phyloP scores from a whole-genome alignment of 1,284 basidiomycete genomes.

The Malassezia japonica region DNA sequence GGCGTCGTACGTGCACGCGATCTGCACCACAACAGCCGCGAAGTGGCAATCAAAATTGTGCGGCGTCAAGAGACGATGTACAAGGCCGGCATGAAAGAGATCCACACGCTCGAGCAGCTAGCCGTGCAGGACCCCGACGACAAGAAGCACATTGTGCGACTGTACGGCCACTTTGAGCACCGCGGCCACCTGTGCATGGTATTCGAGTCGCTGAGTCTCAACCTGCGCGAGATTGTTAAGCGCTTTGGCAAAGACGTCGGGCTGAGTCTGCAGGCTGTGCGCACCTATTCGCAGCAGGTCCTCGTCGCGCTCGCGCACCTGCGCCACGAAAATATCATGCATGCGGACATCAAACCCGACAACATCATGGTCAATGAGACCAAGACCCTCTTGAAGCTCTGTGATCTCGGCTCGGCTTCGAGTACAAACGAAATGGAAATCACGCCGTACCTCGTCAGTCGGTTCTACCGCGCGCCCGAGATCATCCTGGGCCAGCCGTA shows the following conservation, averaged over 20 bases:
- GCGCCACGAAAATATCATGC: conserved; percentile 82
- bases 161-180: conserved; percentile 90
- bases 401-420: conserved; percentile 89
- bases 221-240: conserved; percentile 92
- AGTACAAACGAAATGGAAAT: conserved; percentile 91
- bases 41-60: conserved; percentile 97
- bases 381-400: conserved; percentile 86
- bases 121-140: conserved; percentile 84
- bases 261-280: conserved; percentile 88
- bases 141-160: conserved; percentile 84
- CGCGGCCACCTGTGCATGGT: conserved; percentile 92
- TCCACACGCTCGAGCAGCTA: conserved; percentile 74
- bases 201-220: conserved; percentile 82
- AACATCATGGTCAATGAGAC: conserved; percentile 63
- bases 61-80: conserved; percentile 95
- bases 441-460: conserved; percentile 91
- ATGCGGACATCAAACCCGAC: conserved; percentile 69
- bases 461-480: conserved; percentile 97
- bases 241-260: conserved; percentile 98
- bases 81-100: conserved; percentile 88
- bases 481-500: conserved; percentile 95
- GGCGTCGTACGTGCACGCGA: conserved; percentile 85
- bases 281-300: conserved; percentile 91
- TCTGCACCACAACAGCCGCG: conserved; percentile 45
- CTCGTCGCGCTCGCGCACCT: conserved; percentile 77